phyloP scores from a whole-genome alignment of 768 basidiomycete genomes.

The Pulveroboletus sp. region DNA sequence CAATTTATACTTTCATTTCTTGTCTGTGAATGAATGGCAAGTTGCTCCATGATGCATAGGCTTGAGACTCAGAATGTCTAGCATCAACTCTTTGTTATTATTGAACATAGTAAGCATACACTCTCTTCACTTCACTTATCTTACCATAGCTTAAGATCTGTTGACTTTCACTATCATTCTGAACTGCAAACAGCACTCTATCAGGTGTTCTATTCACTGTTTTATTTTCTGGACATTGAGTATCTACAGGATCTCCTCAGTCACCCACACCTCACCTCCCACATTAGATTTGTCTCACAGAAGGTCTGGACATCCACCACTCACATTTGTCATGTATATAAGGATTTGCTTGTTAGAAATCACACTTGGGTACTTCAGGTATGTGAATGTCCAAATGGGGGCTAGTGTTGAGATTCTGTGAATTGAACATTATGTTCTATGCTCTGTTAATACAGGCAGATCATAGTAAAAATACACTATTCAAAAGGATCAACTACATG shows the following conservation, averaged over 20 bases:
- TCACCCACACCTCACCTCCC: conserved; percentile 22
- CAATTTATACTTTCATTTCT: no score
- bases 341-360: conserved; percentile 3
- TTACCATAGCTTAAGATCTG: background rate
- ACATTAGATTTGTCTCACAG: conserved; percentile 20
- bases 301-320: conserved; percentile 13
- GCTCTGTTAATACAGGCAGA: no score
- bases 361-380: conserved; percentile 27
- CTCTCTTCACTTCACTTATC: background rate
- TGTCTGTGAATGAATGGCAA: no score
- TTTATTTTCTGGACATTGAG: no score
- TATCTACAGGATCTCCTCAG: no score
- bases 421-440: no score
- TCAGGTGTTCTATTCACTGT: no score
- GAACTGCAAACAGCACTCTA: conserved; percentile 9
- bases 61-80: background rate
- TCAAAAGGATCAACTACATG: no score
- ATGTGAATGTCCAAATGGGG: no score
- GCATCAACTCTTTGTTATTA: background rate
- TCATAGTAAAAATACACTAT: no score
- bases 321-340: conserved; percentile 10
- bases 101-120: background rate
- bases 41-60: background rate
- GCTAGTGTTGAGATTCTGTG: no score
- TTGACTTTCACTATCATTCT: background rate